Evolutionary conservation across 225 moss, liverwort and hornwort genomes (phyloP).

Genomic region (Marchantia paleacea): DNA sequence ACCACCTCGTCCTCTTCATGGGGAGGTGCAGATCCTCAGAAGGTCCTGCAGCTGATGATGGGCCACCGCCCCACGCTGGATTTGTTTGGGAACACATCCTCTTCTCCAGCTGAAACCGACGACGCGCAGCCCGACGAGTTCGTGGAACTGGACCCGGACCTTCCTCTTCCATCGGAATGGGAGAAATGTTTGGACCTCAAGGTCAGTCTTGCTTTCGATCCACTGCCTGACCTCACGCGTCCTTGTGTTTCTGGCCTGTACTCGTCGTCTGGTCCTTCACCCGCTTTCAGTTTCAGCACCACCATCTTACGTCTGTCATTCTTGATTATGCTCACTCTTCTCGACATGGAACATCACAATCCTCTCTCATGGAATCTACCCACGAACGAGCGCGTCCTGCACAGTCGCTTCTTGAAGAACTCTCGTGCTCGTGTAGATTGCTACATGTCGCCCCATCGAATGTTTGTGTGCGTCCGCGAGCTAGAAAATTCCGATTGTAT

Average conservation of each 20-base stretch:
- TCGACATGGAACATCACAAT: no score
- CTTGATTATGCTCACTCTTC: no score
- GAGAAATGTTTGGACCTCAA: constrained; percentile 73
- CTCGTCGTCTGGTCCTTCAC: background rate
- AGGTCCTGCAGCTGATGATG: constrained; percentile 73
- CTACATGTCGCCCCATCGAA: no score
- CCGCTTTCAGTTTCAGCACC: background rate
- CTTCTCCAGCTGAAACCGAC: constrained; percentile 18
- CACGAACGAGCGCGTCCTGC: background rate
- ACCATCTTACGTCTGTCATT: no score
- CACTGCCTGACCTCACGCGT: background rate
- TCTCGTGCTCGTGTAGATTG: background rate
- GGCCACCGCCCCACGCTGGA: constrained; percentile 53
- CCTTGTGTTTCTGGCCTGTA: background rate
- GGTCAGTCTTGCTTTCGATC: constrained; percentile 34
- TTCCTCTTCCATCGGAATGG: constrained; percentile 53
- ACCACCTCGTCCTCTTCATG: constrained; percentile 41
- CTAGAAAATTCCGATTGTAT: no score
- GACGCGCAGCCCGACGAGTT: constrained; percentile 45
- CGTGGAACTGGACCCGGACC: constrained; percentile 66
- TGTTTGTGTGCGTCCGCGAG: no score
- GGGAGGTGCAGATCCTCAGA: constrained; percentile 68
- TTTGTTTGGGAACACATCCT: constrained; percentile 38
- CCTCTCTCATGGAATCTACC: background rate
- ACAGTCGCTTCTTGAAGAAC: background rate